A percentile compares a stretch with the other conserved stretches of the same genome.
Evolutionary conservation across 768 basidiomycete species (phyloP).

Genomic region (Pisolithus orientalis): DNA sequence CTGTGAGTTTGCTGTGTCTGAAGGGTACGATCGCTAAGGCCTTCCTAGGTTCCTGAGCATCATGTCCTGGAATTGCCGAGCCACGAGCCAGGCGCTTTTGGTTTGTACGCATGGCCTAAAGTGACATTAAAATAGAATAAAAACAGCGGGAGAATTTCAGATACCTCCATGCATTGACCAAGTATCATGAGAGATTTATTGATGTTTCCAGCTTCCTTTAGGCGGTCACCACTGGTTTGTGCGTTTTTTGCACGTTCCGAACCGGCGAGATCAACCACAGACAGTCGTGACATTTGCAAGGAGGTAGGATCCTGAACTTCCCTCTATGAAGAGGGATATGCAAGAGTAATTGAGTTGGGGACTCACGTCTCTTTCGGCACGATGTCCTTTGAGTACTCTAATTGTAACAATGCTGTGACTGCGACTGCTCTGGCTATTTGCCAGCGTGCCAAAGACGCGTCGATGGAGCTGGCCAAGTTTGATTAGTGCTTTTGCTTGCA

Average conservation of each 20-base stretch:
- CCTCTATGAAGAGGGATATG: slow-evolving; percentile 16
- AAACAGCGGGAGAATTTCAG: neutral
- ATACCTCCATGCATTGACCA: slow-evolving; percentile 89
- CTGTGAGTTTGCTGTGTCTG: slow-evolving; percentile 91
- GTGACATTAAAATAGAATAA: slow-evolving; percentile 1
- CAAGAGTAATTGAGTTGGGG: slow-evolving; percentile 16
- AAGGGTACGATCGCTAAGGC: slow-evolving; percentile 75
- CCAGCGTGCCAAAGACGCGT: slow-evolving; percentile 90
- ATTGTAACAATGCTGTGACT: slow-evolving; percentile 92
- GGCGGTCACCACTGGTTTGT: slow-evolving; percentile 84
- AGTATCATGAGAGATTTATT: slow-evolving; percentile 98
- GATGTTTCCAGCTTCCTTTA: slow-evolving; percentile 95
- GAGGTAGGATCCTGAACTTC: slow-evolving; percentile 37
- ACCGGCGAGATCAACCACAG: slow-evolving; percentile 72
- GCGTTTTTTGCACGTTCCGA: slow-evolving; percentile 94
- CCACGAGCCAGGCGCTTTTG: slow-evolving; percentile 52
- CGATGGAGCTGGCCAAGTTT: slow-evolving; percentile 85
- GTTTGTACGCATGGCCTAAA: slow-evolving; percentile 68
- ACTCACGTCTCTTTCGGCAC: slow-evolving; percentile 70
- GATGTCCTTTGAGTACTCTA: slow-evolving; percentile 80
- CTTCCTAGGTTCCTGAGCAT: slow-evolving; percentile 69
- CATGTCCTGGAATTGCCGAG: slow-evolving; percentile 37
- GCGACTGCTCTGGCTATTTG: slow-evolving; percentile 87
- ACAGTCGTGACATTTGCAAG: slow-evolving; percentile 52
- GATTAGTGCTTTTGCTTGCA: slow-evolving; percentile 80